Evolutionary conservation across 2,329 filamentous ascomycete genomes (phyloP), one percentile per base, ranked within the genome.

Genomic region (Phialophora tarda): DNA sequence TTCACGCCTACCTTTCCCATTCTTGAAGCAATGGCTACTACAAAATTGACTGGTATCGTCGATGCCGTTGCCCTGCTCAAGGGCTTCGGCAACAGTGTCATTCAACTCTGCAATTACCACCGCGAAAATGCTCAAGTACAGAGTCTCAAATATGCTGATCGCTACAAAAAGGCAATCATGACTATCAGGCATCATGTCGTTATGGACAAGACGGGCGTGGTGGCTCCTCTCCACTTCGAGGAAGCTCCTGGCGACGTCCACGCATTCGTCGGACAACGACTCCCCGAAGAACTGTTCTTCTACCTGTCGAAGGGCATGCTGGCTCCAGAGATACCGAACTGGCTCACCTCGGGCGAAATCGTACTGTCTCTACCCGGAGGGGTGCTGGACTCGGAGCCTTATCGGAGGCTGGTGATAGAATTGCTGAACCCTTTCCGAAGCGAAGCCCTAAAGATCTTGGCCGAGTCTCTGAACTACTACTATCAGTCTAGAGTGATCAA

Each of bases 241-340:
- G 84, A 87, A 62, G 86, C 93, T 23, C 93, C 95, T 1, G 86
- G 85, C 54, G 93, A 98, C 75, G 89, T 95, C 71, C 91, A 96
- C 75, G 89, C 94, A 74, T 93, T 97, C 75, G 87, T 97, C 68
- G 93, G 93, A n/a, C 87, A 96, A 66, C 90, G 93, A 66, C 83
- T 99, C 4, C 93, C 95, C 0, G 88, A 93, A 48, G 95, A 99
- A 78, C 83, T 98, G 21, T 93, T 94, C 76, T 91, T 92, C 77
- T 98, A 98, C 77, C 84, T 97, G 58, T 93, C 92, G 65, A 89
- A 86, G 59, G 95, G 92, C 38, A 81, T 97, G 51, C 87, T 98
- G 70, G 88, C 91, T 30, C 84, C 92, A 26, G 88, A 91, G 56
- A 83, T 97, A 44, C 85, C 96, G 12, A 91, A 90, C 76, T 94